Base-by-base conservation (phyloP, 2,329 filamentous ascomycete species). In the Apiospora rasikravindrae region DNA sequence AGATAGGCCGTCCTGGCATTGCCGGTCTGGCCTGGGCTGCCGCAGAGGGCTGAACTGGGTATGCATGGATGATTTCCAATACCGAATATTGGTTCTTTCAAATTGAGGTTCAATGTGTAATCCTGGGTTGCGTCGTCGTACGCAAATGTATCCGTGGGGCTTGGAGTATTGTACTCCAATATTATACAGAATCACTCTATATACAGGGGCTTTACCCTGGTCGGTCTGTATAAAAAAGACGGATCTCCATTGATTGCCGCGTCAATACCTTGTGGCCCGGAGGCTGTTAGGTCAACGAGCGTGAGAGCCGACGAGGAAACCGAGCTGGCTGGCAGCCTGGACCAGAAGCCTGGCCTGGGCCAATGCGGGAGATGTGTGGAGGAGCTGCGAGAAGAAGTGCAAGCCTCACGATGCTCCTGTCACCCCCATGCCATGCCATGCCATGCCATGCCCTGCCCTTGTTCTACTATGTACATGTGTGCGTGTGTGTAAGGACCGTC, bases 131-230 rank as follows among this genome's bases (percentile, higher is more conserved):
- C 57, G 57, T n/a, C 33, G 57, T 64, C 57, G 57, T 64, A 29
- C 33, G 29, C 57, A 33, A 64, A 64, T 64, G 57, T 40, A 40
- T 64, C 57, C 57, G 57, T 64, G 57, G 57, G 57, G 57, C 57
- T 64, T 64, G 57, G 57, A 64, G 57, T 64, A 64, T 33, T 24
- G 13, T 37, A 40, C 53, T 40, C 53, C 53, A 61, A 61, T 64
- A 64, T 40, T 40, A 40, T 64, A 64, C 57, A 64, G 40, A n/a
- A 40, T 64, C 57, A 64, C 57, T 64, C 57, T 64, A 64, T 8
- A 29, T n/a, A 64, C 19, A 33, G 13, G 57, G 33, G 57, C 33
- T 40, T 64, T 40, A 64, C 57, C 57, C 57, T 29, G 57, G 57
- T 64, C 57, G 33, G 57, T 64, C 57, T 64, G 57, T 64, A n/a